Conservation (phyloP, 2,329 filamentous ascomycete species). For the Torrubiella hemipterigena region DNA sequence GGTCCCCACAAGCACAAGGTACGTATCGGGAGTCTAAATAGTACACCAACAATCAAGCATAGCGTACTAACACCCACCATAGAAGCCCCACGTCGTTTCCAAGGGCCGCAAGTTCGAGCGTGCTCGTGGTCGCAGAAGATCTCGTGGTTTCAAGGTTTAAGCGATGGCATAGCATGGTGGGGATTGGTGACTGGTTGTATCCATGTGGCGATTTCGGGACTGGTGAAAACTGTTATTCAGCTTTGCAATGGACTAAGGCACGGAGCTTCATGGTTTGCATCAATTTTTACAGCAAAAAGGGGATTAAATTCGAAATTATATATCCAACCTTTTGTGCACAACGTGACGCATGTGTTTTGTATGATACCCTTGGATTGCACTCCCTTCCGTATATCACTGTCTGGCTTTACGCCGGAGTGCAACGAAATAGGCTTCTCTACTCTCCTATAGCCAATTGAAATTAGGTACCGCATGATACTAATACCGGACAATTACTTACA, state of each 20-base stretch:
- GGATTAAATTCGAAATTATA: background rate
- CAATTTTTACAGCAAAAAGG: too few species aligned
- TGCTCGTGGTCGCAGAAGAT: conserved; percentile 96
- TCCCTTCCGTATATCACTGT: conserved; percentile 8
- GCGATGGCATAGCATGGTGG: too few species aligned
- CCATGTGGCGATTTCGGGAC: too few species aligned
- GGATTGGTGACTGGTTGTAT: too few species aligned
- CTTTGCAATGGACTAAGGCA: too few species aligned
- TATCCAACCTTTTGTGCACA: background rate
- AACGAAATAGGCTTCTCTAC: conserved; percentile 75
- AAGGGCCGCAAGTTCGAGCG: conserved; percentile 99
- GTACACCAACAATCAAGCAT: too few species aligned
- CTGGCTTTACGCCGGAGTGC: conserved; percentile 53
- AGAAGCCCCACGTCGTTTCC: conserved; percentile 95
- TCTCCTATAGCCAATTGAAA: conserved; percentile 18
- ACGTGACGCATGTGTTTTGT: background rate
- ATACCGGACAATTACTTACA: conserved; percentile 38
- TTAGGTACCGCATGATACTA: conserved; percentile 1
- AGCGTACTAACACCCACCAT: conserved; percentile 24
- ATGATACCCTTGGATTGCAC: conserved; percentile 9
- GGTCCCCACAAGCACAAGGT: conserved; percentile 98
- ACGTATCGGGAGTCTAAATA: too few species aligned
- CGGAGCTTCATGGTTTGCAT: too few species aligned
- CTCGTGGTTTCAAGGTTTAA: conserved; percentile 99
- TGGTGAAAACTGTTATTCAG: too few species aligned